Evolutionary conservation across 208 protist species (phyloP), one percentile per base, ranked within the genome.

Genomic region (Naegleria gruberi): DNA sequence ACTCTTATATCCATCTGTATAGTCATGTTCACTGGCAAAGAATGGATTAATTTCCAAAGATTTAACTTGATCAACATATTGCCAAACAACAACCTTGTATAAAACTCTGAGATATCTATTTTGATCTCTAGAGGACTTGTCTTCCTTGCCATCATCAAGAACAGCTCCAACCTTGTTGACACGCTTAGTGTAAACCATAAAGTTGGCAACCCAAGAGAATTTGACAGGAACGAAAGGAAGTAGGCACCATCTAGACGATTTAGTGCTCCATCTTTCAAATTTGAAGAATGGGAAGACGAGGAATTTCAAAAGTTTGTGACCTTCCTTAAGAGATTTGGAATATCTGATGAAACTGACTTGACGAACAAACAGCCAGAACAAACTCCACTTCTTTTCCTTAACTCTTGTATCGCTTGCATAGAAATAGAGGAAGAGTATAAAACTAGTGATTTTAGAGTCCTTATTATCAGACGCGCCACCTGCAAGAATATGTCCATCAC

Each of bases 171-270:
- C 5, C 42, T 65, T 88, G 2, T 26, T 40, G 12, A 88, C 84
- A 42, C 12, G 5, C n/a, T 88, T 88, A 43, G 57, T 45, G 43
- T 65, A 65, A 26, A 65, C 84, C 34, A 88, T 10, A 34, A 88
- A 40, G 46, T 65, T 65, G 12, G 84, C 84, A 34, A 65, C 45
- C 15, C 12, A 88, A 0, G 45, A 65, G 34, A 44, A 47, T 65
- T 88, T 88, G 15, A 88, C 42, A n/a, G 84, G 84, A 43, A 88
- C 30, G 19, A 88, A 43, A 19, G 84, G 84, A 23, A 88, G 7
- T 19, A 88, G 15, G 42, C 84, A 88, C 84, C 84, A 88, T 30
- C 37, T 51, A 10, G n/a, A 34, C 3, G 15, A 57, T 10, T 88
- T 4, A 43, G 17, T n/a, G 7, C n/a, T 43, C 15, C 15, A 15